Evolutionary conservation across 208 protist species (phyloP), one percentile per base, ranked within the genome.

Genomic region (Herpetomonas tarakana): DNA sequence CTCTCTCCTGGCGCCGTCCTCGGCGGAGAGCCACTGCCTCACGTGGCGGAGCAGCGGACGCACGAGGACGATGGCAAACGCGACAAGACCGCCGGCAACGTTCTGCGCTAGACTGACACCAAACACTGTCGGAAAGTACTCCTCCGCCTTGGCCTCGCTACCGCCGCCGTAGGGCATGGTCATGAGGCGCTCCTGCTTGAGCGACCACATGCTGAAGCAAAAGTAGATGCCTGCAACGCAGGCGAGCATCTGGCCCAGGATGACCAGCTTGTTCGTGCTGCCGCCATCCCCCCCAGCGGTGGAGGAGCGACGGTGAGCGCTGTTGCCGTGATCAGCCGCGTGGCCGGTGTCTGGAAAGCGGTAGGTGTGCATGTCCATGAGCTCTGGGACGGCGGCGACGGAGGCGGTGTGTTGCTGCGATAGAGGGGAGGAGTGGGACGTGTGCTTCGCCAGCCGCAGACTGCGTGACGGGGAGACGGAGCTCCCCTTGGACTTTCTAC

Each of bases 161-260:
- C 25, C 51, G 6, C 49, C 16, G 9, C 45, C 14, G 62, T 94
- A 94, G 0, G 84, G 81, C 49, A 83, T 78, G 30, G 73, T 94
- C 7, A 91, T 70, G 27, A 87, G 53, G 1, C 85, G 81, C 59
- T 94, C 84, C 63, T 92, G 84, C 60, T 90, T 86, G n/a, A 94
- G 61, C 1, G 85, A 90, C 85, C 88, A 94, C 54, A 83, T 65
- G 18, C 74, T 76, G 71, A 94, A 92, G 58, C 84, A 92, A 12
- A 88, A 25, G 68, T 91, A 90, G 66, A 94, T 92, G 30, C 88
- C 88, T 3, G 62, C 58, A 21, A 81, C 66, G 52, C 82, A 90
- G 4, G 89, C 41, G 2, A 81, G 11, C 78, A 92, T 86, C 62
- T 92, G 74, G 6, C 71, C 49, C 0, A 84, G 41, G 26, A 72